These are phyloP conservation scores for Eucommia ulmoides DNA, from an alignment of 257 asterid genomes.

Conservation along the genomic window DNA sequence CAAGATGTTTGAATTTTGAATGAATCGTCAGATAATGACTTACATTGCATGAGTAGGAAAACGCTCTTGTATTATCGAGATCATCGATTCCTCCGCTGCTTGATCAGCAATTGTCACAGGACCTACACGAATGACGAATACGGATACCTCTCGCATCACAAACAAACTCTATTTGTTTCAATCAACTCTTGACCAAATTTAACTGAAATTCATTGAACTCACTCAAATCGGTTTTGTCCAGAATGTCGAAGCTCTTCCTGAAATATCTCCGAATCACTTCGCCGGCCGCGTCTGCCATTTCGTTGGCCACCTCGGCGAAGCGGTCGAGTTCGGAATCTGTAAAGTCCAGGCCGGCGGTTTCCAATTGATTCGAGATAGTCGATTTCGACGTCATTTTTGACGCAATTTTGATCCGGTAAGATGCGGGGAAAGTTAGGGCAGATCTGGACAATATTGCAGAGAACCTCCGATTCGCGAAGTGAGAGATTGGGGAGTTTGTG, in stretches of 20 bases:
- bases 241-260: constrained; percentile 66
- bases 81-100: constrained; percentile 93
- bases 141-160: too few species aligned
- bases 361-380: constrained; percentile 15
- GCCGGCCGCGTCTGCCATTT: constrained; percentile 85
- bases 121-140: too few species aligned
- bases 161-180: too few species aligned
- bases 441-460: not conserved
- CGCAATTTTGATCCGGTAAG: not conserved
- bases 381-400: constrained; percentile 13
- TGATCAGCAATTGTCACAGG: constrained; percentile 95
- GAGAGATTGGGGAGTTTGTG: constrained; percentile 11
- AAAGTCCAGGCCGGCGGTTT: constrained; percentile 19
- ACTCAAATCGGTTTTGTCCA: constrained; percentile 77
- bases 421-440: not conserved
- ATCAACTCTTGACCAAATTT: too few species aligned
- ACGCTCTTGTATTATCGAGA: constrained; percentile 46
- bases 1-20: too few species aligned
- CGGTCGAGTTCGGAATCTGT: constrained; percentile 42
- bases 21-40: too few species aligned
- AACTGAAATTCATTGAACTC: too few species aligned
- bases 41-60: constrained; percentile 87
- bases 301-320: constrained; percentile 49
- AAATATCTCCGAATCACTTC: constrained; percentile 73
- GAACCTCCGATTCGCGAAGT: constrained; percentile 4